These are phyloP conservation scores for Cyclostephanos invisitatus DNA, from an alignment of 108 stramenopile species.

Conservation along the genomic window DNA sequence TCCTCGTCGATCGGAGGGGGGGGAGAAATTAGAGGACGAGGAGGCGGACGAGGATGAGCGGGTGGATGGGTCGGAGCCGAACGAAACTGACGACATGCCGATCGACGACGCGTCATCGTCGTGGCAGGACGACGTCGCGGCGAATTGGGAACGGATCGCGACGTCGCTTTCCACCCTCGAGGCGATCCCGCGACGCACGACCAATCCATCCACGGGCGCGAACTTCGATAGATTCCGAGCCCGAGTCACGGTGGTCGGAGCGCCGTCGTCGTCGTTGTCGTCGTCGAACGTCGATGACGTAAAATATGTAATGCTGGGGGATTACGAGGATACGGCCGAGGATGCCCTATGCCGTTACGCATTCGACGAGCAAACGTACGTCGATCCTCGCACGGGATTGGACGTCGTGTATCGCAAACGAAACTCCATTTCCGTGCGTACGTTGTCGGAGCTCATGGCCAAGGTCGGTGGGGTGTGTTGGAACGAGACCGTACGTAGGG, in stretches of 20 bases:
- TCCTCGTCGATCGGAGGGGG: not conserved
- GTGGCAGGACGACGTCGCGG: not conserved
- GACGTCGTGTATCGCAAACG: constrained; percentile 46
- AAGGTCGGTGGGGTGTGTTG: constrained; percentile 74
- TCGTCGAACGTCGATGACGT: not conserved
- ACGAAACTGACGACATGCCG: not conserved
- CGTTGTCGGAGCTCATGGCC: constrained; percentile 71
- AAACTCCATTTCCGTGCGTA: constrained; percentile 54
- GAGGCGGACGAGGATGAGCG: not conserved
- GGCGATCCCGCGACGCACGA: constrained; percentile 62
- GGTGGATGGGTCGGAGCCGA: not conserved
- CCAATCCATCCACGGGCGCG: constrained; percentile 71
- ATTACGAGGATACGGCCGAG: constrained; percentile 56
- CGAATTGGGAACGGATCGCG: not conserved
- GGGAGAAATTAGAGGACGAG: not conserved
- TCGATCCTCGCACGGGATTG: constrained; percentile 26
- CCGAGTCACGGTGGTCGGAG: constrained; percentile 25
- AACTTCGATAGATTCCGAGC: constrained; percentile 73
- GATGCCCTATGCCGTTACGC: constrained; percentile 59
- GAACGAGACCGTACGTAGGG: constrained; percentile 49
- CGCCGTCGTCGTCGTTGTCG: not conserved
- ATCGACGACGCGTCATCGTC: not conserved
- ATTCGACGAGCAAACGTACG: constrained; percentile 50
- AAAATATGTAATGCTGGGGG: constrained; percentile 62
- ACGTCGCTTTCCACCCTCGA: not conserved